These are phyloP conservation scores for Dovyalis caffra DNA, from an alignment of 345 rosid genomes.

Conservation along the genomic window DNA sequence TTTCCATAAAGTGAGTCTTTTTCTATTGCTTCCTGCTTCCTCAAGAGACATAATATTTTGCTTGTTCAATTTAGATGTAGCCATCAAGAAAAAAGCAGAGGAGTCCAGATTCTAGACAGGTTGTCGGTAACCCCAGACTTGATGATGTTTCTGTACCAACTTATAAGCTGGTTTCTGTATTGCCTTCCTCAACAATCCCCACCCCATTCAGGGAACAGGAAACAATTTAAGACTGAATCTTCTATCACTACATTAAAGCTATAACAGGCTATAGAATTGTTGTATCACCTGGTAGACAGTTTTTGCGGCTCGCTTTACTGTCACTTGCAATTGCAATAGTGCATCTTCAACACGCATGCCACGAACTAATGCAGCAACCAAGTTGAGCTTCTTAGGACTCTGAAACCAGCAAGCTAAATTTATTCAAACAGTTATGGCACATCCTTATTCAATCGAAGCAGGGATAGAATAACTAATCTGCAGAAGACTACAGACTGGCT, in stretches of 20 bases:
- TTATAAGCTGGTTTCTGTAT: too few species aligned
- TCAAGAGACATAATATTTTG: neutral
- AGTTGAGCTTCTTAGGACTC: conserved; percentile 96
- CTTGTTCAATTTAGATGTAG: neutral
- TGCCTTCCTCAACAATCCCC: neutral
- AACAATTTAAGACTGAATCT: too few species aligned
- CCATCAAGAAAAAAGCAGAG: too few species aligned
- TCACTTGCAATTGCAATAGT: conserved; percentile 84
- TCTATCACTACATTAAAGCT: neutral
- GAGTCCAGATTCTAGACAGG: too few species aligned
- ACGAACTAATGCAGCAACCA: conserved; percentile 89
- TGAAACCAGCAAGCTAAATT: conserved; percentile 33
- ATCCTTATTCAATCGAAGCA: neutral
- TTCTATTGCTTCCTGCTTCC: neutral
- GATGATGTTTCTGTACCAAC: too few species aligned
- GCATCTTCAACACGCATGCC: conserved; percentile 99
- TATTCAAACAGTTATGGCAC: neutral
- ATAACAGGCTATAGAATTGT: neutral
- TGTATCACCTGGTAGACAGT: conserved; percentile 75
- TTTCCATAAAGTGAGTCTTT: neutral
- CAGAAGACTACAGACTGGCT: neutral
- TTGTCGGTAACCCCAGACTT: too few species aligned
- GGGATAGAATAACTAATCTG: neutral
- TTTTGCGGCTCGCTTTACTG: conserved; percentile 74
- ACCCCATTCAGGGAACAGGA: neutral